A percentile compares a stretch with the other conserved stretches of the same genome.
Conservation (phyloP, 306 rosid genomes). For the Dryas octopetala region DNA sequence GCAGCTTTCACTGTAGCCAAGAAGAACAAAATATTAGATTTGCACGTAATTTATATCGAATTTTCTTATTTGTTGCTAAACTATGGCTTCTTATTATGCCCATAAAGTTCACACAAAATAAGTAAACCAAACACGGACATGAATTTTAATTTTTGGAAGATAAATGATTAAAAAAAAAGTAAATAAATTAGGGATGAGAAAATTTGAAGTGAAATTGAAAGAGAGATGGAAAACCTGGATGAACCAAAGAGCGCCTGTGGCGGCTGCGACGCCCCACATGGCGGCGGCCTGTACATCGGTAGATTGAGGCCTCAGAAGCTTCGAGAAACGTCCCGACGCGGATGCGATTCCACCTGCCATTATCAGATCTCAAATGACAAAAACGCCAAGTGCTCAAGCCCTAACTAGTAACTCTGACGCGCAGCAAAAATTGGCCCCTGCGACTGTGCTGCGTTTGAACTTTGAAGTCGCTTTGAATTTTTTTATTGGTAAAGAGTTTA, state of each 20-base stretch:
- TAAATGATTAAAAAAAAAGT: too few relatives aligned
- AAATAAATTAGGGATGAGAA: background rate
- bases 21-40: background rate
- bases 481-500: background rate
- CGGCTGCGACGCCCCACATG: slow-evolving; percentile 66
- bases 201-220: background rate
- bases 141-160: too few relatives aligned
- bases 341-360: slow-evolving; percentile 48
- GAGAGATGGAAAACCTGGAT: slow-evolving; percentile 40
- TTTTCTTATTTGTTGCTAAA: background rate
- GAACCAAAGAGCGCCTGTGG: slow-evolving; percentile 58
- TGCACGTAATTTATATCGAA: background rate
- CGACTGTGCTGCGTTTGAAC: background rate
- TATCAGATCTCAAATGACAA: background rate
- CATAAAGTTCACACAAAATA: too few relatives aligned
- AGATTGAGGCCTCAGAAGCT: slow-evolving; percentile 34
- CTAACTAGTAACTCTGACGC: background rate
- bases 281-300: slow-evolving; percentile 59
- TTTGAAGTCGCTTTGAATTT: background rate
- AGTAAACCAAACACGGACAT: too few relatives aligned
- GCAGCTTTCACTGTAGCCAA: background rate
- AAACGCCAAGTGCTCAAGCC: background rate
- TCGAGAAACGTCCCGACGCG: slow-evolving; percentile 14
- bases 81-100: background rate
- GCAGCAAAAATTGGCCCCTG: background rate